Percentiles rank a stretch among this genome's conserved stretches.
Conservation (phyloP, 371 early-diverging fungal species). For the Batkoa obscura region DNA sequence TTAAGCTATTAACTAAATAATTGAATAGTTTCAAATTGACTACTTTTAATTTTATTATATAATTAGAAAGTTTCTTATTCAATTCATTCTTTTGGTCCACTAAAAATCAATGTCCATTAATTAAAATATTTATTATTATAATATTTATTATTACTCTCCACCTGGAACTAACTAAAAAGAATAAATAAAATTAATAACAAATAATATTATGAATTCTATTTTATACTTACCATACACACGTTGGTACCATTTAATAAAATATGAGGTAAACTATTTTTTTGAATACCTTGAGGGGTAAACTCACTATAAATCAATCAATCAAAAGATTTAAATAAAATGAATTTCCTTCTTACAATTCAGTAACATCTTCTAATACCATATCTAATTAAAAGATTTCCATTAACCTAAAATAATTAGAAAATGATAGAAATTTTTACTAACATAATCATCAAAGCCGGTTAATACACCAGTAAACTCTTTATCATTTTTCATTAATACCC, state of each 20-base stretch:
- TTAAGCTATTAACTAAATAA: too few species aligned
- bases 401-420: neutral
- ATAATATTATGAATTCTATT: too few species aligned
- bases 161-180: conserved; percentile 22
- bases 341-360: conserved; percentile 52
- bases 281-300: too few species aligned
- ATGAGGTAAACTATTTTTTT: too few species aligned
- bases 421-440: conserved; percentile 38
- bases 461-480: conserved; percentile 90
- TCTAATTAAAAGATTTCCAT: conserved; percentile 23
- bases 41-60: too few species aligned
- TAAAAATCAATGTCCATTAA: neutral
- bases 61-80: too few species aligned
- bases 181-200: neutral
- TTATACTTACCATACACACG: conserved; percentile 86
- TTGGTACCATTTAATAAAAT: conserved; percentile 90
- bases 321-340: conserved; percentile 46
- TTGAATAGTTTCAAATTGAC: too few species aligned
- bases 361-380: conserved; percentile 92
- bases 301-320: conserved; percentile 48
- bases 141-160: conserved; percentile 13
- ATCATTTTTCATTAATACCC: conserved; percentile 91
- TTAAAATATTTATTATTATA: neutral
- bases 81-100: too few species aligned
- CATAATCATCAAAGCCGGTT: conserved; percentile 95